Percentiles rank a stretch among this genome's conserved stretches.
Evolutionary conservation across 495 filamentous ascomycete species (phyloP).

Genomic region (Pseudomonodictys pantanalensis): DNA sequence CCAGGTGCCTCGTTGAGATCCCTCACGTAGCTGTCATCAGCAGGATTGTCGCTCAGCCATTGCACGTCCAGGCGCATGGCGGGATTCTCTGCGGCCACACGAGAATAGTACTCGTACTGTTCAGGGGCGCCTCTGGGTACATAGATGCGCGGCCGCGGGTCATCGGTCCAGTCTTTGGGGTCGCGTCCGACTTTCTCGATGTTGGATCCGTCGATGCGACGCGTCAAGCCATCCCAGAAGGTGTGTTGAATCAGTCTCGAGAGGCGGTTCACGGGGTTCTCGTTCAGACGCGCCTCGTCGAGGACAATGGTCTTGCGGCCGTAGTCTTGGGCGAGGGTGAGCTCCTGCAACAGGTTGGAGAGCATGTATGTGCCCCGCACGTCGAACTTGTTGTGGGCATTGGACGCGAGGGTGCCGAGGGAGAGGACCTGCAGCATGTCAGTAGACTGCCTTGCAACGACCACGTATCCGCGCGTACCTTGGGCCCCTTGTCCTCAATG

Average conservation of each 20-base stretch:
- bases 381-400: conserved; percentile 77
- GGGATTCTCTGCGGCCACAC: conserved; percentile 69
- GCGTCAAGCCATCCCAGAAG: conserved; percentile 87
- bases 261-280: conserved; percentile 87
- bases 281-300: conserved; percentile 80
- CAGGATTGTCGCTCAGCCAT: conserved; percentile 59
- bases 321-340: conserved; percentile 82
- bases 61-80: conserved; percentile 84
- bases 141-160: conserved; percentile 89
- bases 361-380: conserved; percentile 94
- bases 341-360: conserved; percentile 89
- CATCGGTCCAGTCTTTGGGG: conserved; percentile 84
- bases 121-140: conserved; percentile 79
- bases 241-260: conserved; percentile 77
- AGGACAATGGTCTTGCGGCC: conserved; percentile 81
- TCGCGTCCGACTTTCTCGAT: conserved; percentile 82
- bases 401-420: conserved; percentile 80
- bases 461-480: conserved; percentile 56
- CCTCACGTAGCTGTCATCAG: conserved; percentile 74
- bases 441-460: not conserved
- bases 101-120: conserved; percentile 82
- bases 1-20: conserved; percentile 81
- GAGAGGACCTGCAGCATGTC: conserved; percentile 58
- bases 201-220: conserved; percentile 81
- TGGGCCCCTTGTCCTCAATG: conserved; percentile 90